Conservation (phyloP, 2,329 filamentous ascomycete species). For the Fusarium sp. region DNA sequence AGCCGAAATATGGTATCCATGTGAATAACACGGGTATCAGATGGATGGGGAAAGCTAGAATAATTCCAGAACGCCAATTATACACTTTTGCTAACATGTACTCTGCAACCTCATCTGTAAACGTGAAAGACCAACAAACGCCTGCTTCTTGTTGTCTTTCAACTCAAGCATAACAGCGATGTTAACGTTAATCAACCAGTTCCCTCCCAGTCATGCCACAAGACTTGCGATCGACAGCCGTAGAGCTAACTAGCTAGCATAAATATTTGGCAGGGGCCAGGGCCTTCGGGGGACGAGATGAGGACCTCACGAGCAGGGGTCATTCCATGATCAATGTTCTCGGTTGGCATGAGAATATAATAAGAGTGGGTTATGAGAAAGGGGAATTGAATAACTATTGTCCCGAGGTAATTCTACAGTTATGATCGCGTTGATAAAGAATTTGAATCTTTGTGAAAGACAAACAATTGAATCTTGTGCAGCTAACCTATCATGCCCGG, state of each 20-base stretch:
- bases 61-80: constrained; percentile 8
- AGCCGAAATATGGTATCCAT: constrained; percentile 14
- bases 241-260: neutral
- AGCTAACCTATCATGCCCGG: constrained; percentile 13
- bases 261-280: constrained; percentile 17
- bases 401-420: neutral
- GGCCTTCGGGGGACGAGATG: constrained; percentile 22
- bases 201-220: constrained; percentile 22
- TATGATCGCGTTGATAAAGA: neutral
- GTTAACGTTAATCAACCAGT: neutral
- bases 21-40: constrained; percentile 19
- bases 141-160: neutral
- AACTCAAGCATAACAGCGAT: neutral
- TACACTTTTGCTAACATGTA: neutral
- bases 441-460: neutral
- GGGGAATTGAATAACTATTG: constrained; percentile 8
- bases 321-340: constrained; percentile 21
- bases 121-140: neutral
- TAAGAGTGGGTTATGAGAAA: constrained; percentile 31
- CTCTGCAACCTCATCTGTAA: neutral
- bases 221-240: constrained; percentile 6
- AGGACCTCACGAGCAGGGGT: constrained; percentile 17
- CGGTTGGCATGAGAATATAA: constrained; percentile 41
- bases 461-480: constrained; percentile 3
- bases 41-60: constrained; percentile 26